These are phyloP conservation scores for Tolypocladium capitatum DNA, from an alignment of 2,329 filamentous ascomycete genomes.

Conservation along the genomic window DNA sequence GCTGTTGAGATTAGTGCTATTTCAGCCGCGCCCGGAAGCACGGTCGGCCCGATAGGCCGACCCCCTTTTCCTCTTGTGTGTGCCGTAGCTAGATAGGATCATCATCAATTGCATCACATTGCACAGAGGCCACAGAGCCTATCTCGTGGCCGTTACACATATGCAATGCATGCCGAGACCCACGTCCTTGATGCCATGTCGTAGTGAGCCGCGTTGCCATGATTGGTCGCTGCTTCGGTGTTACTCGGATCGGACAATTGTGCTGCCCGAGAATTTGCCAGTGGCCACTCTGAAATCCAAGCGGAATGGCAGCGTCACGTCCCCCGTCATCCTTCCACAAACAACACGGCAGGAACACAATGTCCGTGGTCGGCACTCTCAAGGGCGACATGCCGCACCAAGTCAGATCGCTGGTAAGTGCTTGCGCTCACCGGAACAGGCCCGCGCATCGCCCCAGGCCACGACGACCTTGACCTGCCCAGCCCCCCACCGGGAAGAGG, in stretches of 20 bases:
- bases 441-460: not conserved
- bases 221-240: not conserved
- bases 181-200: not conserved
- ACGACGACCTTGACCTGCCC: not conserved
- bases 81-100: too few species aligned
- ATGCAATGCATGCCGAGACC: too few species aligned
- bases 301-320: not conserved
- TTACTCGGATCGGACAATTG: conserved; percentile 3
- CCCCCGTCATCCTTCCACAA: not conserved
- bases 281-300: not conserved
- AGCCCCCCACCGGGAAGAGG: not conserved
- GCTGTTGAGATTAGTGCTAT: too few species aligned
- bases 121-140: too few species aligned
- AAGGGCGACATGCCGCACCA: conserved; percentile 44
- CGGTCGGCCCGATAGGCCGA: too few species aligned
- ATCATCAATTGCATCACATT: too few species aligned
- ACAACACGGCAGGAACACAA: conserved; percentile 9
- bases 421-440: not conserved
- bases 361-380: conserved; percentile 24
- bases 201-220: not conserved
- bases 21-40: too few species aligned
- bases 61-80: too few species aligned
- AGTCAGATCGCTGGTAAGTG: conserved; percentile 38
- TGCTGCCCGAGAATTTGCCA: conserved; percentile 1
- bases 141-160: too few species aligned